A percentile compares a stretch with the other conserved stretches of the same genome.
Conservation (phyloP, 768 basidiomycete genomes). For the Mycena albidolilacea region DNA sequence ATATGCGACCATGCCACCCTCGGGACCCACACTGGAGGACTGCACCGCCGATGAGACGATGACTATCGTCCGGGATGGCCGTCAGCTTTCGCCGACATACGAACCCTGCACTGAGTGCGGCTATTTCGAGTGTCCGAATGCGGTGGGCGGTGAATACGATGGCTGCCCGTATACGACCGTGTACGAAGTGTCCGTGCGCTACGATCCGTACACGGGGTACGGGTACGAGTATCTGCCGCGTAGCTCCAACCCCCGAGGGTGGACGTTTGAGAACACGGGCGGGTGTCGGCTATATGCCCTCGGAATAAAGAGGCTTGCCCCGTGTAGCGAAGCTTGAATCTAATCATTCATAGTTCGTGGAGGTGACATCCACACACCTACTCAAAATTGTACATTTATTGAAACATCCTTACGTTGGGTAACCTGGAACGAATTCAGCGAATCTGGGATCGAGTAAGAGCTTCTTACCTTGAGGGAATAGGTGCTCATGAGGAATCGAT, state of each 20-base stretch:
- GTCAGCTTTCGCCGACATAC: neutral
- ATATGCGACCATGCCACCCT: neutral
- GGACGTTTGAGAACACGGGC: conserved; percentile 32
- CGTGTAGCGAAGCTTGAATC: neutral
- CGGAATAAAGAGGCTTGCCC: conserved; percentile 14
- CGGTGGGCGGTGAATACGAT: neutral
- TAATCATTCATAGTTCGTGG: neutral
- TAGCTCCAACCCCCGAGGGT: conserved; percentile 18
- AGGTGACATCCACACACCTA: neutral
- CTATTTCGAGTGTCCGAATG: conserved; percentile 22
- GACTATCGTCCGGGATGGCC: neutral
- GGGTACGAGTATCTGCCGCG: conserved; percentile 25
- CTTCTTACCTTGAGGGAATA: too few relatives aligned
- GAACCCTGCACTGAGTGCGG: neutral
- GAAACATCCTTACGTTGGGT: too few relatives aligned
- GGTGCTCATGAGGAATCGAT: too few relatives aligned
- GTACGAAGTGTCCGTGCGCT: neutral
- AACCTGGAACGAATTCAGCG: too few relatives aligned
- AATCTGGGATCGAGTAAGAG: too few relatives aligned
- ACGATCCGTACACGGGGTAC: conserved; percentile 1
- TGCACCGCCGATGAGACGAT: neutral
- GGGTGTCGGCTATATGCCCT: conserved; percentile 24
- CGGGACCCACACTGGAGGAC: neutral
- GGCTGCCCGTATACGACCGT: conserved; percentile 16
- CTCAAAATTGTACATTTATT: too few relatives aligned